Percentiles rank a stretch among this genome's conserved stretches.
These are phyloP conservation scores for Neurospora sp. DNA, from an alignment of 495 filamentous ascomycete species.

Conservation along the genomic window DNA sequence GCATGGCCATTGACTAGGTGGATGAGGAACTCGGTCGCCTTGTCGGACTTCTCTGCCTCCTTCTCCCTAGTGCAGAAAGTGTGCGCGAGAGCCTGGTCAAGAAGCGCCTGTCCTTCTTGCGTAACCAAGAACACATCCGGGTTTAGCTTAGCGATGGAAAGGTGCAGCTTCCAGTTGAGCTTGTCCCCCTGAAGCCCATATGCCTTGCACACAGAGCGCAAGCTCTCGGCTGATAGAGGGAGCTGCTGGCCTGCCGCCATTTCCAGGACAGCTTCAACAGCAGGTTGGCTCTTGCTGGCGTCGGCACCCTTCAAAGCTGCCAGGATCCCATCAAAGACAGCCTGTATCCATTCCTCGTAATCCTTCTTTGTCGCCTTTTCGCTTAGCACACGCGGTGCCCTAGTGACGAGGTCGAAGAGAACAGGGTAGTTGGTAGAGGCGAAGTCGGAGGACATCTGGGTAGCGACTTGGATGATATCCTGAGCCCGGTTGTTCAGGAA, in stretches of 20 bases:
- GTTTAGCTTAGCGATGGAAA: conserved; percentile 53
- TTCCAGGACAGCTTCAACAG: conserved; percentile 29
- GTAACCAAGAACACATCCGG: conserved; percentile 54
- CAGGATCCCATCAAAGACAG: conserved; percentile 47
- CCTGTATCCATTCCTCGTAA: conserved; percentile 58
- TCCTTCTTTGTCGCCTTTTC: conserved; percentile 42
- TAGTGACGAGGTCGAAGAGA: conserved; percentile 50
- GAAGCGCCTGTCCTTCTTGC: conserved; percentile 20
- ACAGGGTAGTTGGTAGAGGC: conserved; percentile 28
- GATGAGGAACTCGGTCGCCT: conserved; percentile 32
- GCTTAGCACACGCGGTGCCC: conserved; percentile 43
- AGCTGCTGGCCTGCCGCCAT: conserved; percentile 24
- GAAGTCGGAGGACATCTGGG: conserved; percentile 22
- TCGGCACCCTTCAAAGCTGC: conserved; percentile 11
- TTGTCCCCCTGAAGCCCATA: conserved; percentile 27
- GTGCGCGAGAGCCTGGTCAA: conserved; percentile 22
- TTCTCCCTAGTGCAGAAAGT: not conserved
- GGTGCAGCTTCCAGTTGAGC: conserved; percentile 52
- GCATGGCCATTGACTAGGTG: conserved; percentile 55
- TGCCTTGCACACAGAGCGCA: conserved; percentile 31
- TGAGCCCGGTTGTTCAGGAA: conserved; percentile 38
- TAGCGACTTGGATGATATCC: conserved; percentile 23
- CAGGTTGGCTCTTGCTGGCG: conserved; percentile 6
- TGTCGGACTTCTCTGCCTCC: conserved; percentile 5
- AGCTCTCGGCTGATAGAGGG: conserved; percentile 15